Conservation (phyloP, 257 asterid genomes). For the Thymus mandschuricus region DNA sequence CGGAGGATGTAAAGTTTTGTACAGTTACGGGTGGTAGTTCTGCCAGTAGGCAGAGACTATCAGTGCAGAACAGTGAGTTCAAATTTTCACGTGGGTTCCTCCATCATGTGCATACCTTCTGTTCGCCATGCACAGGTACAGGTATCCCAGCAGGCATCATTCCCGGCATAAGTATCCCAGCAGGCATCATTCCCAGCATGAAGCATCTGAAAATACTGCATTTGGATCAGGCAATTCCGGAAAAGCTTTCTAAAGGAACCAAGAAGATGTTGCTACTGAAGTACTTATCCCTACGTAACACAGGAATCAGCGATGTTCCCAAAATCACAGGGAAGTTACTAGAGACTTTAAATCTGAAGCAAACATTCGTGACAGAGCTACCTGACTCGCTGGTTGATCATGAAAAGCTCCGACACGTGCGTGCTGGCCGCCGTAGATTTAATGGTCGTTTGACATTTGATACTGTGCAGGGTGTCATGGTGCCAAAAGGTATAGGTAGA, state of each 20-base stretch:
- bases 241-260: constrained; percentile 22
- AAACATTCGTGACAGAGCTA: constrained; percentile 20
- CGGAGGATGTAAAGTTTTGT: constrained; percentile 19
- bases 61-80: constrained; percentile 2
- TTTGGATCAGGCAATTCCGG: constrained; percentile 20
- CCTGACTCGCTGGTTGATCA: constrained; percentile 11
- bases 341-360: constrained; percentile 35
- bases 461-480: constrained; percentile 24
- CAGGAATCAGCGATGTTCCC: constrained; percentile 14
- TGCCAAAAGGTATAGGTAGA: not conserved
- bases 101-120: not conserved
- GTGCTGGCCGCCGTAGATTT: constrained; percentile 3
- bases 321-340: constrained; percentile 13
- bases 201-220: constrained; percentile 25
- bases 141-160: not conserved
- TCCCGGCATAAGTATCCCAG: not conserved
- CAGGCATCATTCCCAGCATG: not conserved
- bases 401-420: constrained; percentile 16
- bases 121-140: not conserved
- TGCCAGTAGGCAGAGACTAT: constrained; percentile 2
- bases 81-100: not conserved
- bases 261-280: constrained; percentile 27
- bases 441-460: not conserved
- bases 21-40: not conserved
- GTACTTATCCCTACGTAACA: constrained; percentile 29